Evolutionary conservation across 2,329 filamentous ascomycete genomes (phyloP).

Genomic region (Hypomyces rosellus): DNA sequence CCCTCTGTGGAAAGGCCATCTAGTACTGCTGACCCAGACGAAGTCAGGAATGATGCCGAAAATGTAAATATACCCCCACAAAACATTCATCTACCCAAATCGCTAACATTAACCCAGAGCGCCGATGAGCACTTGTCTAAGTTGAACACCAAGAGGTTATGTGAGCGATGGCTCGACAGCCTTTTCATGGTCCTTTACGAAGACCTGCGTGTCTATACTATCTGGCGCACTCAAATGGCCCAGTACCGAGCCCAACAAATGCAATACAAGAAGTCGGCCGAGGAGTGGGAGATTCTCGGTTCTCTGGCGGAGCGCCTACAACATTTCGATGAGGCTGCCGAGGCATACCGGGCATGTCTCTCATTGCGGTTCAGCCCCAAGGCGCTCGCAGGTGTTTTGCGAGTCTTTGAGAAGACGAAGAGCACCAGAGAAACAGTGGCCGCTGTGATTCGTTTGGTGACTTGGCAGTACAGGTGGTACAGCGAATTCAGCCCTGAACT

Average conservation of each 20-base stretch:
- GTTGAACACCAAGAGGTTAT: conserved; percentile 94
- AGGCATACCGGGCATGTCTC: conserved; percentile 87
- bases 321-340: conserved; percentile 82
- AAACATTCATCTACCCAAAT: not conserved
- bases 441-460: conserved; percentile 83
- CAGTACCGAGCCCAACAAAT: conserved; percentile 90
- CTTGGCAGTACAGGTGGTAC: conserved; percentile 99
- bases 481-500: conserved; percentile 96
- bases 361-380: conserved; percentile 88
- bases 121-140: conserved; percentile 74
- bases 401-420: conserved; percentile 68
- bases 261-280: conserved; percentile 92
- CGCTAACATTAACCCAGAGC: conserved; percentile 37
- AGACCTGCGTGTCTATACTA: conserved; percentile 95
- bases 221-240: conserved; percentile 97
- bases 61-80: conserved; percentile 44
- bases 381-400: conserved; percentile 78
- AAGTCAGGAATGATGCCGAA: conserved; percentile 68
- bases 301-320: conserved; percentile 88
- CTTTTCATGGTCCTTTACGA: conserved; percentile 99
- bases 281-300: conserved; percentile 97
- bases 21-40: conserved; percentile 69
- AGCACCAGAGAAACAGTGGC: conserved; percentile 76
- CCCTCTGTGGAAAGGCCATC: conserved; percentile 66
- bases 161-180: conserved; percentile 96